Conservation (phyloP, 169 alveolate species). For the Plasmodium vinckei region DNA sequence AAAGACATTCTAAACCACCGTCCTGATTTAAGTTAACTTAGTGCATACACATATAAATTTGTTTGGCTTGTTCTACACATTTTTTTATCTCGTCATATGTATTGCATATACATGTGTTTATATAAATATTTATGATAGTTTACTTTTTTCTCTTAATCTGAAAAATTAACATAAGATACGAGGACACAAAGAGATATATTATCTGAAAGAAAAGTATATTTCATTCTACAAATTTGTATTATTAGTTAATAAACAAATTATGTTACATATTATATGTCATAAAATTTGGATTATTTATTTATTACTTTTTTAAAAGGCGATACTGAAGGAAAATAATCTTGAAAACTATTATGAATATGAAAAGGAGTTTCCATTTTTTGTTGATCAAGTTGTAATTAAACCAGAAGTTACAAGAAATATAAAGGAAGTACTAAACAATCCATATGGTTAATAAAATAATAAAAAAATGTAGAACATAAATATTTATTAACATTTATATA, state of each 20-base stretch:
- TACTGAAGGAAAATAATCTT: slow-evolving; percentile 33
- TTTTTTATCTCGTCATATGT: neutral
- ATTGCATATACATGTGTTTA: neutral
- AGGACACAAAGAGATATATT: slow-evolving; percentile 59
- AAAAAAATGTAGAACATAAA: neutral
- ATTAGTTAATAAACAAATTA: neutral
- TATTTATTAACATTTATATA: neutral
- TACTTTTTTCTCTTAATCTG: neutral
- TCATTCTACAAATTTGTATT: neutral
- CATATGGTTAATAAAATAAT: slow-evolving; percentile 22
- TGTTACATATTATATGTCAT: too few species aligned
- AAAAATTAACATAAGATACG: slow-evolving; percentile 5
- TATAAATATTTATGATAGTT: neutral
- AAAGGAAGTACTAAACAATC: slow-evolving; percentile 44
- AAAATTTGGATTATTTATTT: neutral
- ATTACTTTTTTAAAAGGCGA: slow-evolving; percentile 20
- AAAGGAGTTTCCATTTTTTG: slow-evolving; percentile 52
- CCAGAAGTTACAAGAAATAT: slow-evolving; percentile 40
- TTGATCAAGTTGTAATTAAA: slow-evolving; percentile 38
- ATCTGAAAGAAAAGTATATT: slow-evolving; percentile 53
- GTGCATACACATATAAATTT: neutral
- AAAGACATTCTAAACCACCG: slow-evolving; percentile 46
- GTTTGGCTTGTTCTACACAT: neutral
- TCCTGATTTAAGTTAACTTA: slow-evolving; percentile 29
- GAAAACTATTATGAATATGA: slow-evolving; percentile 35